A percentile compares a stretch with the other conserved stretches of the same genome.
These are phyloP conservation scores for Saccharomycopsis oosterbeekiorum DNA, from an alignment of 805 yeast genomes.

Conservation along the genomic window DNA sequence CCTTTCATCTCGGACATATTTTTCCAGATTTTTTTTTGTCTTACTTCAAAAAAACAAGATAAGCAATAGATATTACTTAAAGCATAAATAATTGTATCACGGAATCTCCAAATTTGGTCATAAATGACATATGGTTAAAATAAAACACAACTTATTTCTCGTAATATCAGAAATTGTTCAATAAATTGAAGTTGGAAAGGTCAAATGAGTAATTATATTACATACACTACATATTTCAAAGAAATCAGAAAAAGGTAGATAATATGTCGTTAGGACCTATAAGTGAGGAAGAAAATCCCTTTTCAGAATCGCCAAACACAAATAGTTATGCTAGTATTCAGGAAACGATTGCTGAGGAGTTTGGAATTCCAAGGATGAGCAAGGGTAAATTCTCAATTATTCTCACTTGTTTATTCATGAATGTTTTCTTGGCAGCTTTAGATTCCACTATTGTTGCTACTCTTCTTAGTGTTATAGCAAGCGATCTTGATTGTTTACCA, in stretches of 20 bases:
- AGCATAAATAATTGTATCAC: no score
- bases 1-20: no score
- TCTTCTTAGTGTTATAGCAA: constrained; percentile 52
- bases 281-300: background rate
- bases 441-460: constrained; percentile 66
- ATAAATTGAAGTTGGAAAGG: no score
- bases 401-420: constrained; percentile 34
- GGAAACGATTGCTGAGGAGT: background rate
- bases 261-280: background rate
- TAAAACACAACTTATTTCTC: no score
- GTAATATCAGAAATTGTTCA: no score
- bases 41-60: no score
- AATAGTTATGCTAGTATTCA: background rate
- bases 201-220: no score
- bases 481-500: constrained; percentile 55
- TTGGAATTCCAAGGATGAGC: background rate
- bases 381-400: constrained; percentile 22
- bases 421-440: constrained; percentile 51
- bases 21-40: no score
- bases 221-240: no score
- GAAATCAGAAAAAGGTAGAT: background rate
- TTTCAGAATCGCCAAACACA: background rate
- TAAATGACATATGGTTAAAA: no score
- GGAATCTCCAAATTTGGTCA: no score
- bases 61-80: no score